Base-by-base conservation (phyloP, 106 monocot genomes). In the Cymbidium sinense region DNA sequence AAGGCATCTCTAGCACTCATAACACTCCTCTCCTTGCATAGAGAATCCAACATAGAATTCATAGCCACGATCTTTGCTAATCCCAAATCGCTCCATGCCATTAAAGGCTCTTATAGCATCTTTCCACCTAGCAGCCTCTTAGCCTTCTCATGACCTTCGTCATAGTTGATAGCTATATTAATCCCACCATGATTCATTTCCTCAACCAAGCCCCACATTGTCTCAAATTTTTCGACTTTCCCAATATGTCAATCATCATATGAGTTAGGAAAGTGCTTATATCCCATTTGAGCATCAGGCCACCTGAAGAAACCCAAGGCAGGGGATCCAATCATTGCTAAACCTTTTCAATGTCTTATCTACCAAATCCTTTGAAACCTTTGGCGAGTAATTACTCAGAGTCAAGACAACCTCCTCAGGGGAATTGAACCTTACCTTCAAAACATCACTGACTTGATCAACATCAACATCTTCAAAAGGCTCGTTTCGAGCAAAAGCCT, bases 241-340 rank as follows among this genome's bases (percentile, higher is more conserved):
- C 96, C 39, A 96, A 71, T 61, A 93, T 88, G 76, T 96, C 96
- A 17, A 96, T 86, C 91, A 96, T 96, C 73, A 78, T 25, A 36
- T 93, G 84, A 79, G n/a, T 88, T 88, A 3, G 86, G 25, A 25
- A 77, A 88, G 43, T 89, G 89, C 18, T 72, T 77, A 28, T 87
- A 91, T 25, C 76, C 77, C 23, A 35, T 33, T 33, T 84, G 85
- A 71, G 78, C 29, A 34, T 50, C 83, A 33, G 85, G n/a, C n/a
- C n/a, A n/a, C 91, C 96, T 93, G 82, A 96, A 93, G 89, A 96
- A 96, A 11, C n/a, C 91, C 96, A 91, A 7, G 93, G n/a, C n/a
- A 86, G 4, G 85, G 76, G 50, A 90, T 69, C 91, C 93, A 96
- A 52, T 96, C 83, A 79, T 93, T 89, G 75, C 74, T 82, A 77